Base-by-base conservation (phyloP, 495 filamentous ascomycete genomes). In the Xylaria sp. region DNA sequence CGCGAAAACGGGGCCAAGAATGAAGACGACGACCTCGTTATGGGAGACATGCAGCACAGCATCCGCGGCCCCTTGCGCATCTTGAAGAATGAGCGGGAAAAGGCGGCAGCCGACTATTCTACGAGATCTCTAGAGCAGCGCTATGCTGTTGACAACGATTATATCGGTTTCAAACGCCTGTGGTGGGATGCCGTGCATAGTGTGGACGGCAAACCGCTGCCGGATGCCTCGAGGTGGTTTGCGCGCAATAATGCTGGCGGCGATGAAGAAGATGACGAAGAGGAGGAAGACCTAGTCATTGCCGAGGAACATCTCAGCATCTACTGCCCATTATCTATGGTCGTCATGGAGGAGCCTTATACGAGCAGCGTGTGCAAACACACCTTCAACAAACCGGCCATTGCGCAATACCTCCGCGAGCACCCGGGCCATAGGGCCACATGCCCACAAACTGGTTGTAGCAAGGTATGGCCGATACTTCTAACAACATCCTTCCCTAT, bases 341-440 rank as follows among this genome's bases (percentile, higher is more conserved):
- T 85, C 46, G 77, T 85, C n/a, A 93, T 93, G 83, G 82, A 83
- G 33, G 88, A 95, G 58, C 94, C 94, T 0, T 85, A 86, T 71
- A 94, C 88, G n/a, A 93, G 89, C 79, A 86, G 80, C 5, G 91
- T 91, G 73, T 97, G 94, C 82, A 90, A 87, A 11, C 94, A 97
- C 78, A 92, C 87, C 11, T 97, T 97, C 79, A 91, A 97, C 80
- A 90, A 88, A 73, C 74, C 80, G 3, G 92, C 93, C 7, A 93
- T 97, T 68, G 35, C 88, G 44, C 83, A 87, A 17, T 91, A 93
- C 81, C 87, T 97, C 44, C 59, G 73, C 5, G 68, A 72, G 26
- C 87, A 76, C 5, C 70, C 70, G 5, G 55, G 73, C 1, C 74
- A 80, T 17, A 48, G 59, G 11, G 79, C 78, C 2, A 72, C 80